phyloP scores from a whole-genome alignment of 768 basidiomycete genomes.

The Termitomyces sp. region DNA sequence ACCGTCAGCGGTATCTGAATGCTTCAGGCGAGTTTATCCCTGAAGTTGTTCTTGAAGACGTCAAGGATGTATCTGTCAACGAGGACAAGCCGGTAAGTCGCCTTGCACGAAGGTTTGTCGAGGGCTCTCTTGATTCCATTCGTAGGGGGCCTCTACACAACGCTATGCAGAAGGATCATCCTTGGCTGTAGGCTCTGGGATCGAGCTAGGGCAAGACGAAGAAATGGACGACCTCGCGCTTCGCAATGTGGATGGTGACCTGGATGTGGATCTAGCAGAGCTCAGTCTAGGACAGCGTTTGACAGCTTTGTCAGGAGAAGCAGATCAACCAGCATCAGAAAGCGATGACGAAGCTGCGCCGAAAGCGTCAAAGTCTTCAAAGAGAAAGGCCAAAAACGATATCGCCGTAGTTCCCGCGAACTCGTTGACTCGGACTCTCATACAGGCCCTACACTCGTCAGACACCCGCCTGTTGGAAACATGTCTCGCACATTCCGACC shows the following conservation, averaged over 20 bases:
- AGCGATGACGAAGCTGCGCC: conserved; percentile 38
- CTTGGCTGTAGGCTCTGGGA: conserved; percentile 63
- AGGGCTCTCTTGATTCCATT: neutral
- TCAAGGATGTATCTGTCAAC: conserved; percentile 14
- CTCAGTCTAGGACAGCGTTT: conserved; percentile 89
- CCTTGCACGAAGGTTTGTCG: neutral
- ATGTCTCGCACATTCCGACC: conserved; percentile 81
- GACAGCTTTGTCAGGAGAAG: conserved; percentile 62
- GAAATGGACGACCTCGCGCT: conserved; percentile 46
- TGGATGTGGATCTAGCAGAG: conserved; percentile 86
- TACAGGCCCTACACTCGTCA: conserved; percentile 94
- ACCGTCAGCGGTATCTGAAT: conserved; percentile 49
- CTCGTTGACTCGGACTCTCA: conserved; percentile 89
- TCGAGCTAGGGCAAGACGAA: conserved; percentile 59
- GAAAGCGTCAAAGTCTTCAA: conserved; percentile 25
- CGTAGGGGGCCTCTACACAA: conserved; percentile 47
- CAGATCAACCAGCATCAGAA: conserved; percentile 42
- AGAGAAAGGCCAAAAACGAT: conserved; percentile 28
- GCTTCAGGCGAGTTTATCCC: conserved; percentile 49
- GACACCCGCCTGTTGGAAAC: conserved; percentile 86
- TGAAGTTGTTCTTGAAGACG: conserved; percentile 43
- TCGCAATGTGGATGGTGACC: conserved; percentile 57
- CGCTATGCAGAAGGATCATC: conserved; percentile 66
- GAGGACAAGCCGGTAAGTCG: conserved; percentile 5
- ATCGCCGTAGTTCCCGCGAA: conserved; percentile 63